Percentiles rank a stretch among this genome's conserved stretches.
phyloP scores from a whole-genome alignment of 441 rosid species.

The Populus trichocarpa region DNA sequence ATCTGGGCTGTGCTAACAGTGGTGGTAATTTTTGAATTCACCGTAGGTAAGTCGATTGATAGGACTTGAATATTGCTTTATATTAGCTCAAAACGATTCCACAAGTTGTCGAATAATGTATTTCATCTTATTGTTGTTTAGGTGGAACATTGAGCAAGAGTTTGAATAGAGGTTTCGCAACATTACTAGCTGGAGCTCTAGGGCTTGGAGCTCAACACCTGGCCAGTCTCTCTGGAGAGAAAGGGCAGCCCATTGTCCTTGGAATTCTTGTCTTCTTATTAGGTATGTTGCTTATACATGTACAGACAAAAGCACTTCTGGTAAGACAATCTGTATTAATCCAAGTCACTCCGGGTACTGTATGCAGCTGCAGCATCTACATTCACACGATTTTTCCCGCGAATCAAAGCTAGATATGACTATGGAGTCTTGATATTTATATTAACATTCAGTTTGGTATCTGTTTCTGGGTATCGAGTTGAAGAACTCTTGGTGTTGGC shows the following conservation, averaged over 20 bases:
- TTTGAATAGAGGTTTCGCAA: constrained; percentile 76
- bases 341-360: not conserved
- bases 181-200: constrained; percentile 64
- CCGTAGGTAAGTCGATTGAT: constrained; percentile 61
- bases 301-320: not conserved
- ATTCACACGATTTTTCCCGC: constrained; percentile 66
- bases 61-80: not conserved
- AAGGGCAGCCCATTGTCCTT: constrained; percentile 69
- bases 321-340: not conserved
- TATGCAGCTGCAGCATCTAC: constrained; percentile 62
- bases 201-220: constrained; percentile 74
- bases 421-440: constrained; percentile 79
- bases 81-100: not conserved
- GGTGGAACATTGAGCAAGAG: constrained; percentile 78
- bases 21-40: constrained; percentile 72
- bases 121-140: constrained; percentile 2
- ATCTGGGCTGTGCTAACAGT: constrained; percentile 94
- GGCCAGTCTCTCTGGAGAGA: constrained; percentile 56
- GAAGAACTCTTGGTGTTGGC: constrained; percentile 52
- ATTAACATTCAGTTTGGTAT: constrained; percentile 70
- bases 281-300: constrained; percentile 28
- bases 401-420: constrained; percentile 76
- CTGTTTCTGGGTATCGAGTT: constrained; percentile 65
- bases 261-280: constrained; percentile 70
- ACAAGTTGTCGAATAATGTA: not conserved